Conservation (phyloP, 2,329 filamentous ascomycete species). For the Dothiorella sarmentorum region DNA sequence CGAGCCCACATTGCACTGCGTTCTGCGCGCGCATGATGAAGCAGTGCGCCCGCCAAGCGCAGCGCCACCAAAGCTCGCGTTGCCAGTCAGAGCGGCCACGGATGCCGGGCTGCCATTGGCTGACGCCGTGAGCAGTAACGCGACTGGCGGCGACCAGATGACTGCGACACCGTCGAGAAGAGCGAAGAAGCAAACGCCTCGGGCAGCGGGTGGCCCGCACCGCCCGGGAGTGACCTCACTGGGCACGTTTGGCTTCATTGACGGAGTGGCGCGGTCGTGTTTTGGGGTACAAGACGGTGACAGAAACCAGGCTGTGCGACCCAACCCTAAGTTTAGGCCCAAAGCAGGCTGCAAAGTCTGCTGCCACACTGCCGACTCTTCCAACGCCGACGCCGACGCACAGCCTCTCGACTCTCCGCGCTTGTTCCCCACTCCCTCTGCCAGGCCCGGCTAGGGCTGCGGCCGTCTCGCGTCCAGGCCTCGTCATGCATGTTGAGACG, state of each 20-base stretch:
- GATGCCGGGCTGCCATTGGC: neutral
- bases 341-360: neutral
- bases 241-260: neutral
- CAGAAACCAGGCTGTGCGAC: neutral
- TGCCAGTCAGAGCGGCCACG: neutral
- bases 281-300: slow-evolving; percentile 1
- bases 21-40: slow-evolving; percentile 12
- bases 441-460: slow-evolving; percentile 14
- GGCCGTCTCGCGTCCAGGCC: slow-evolving; percentile 11
- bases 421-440: neutral
- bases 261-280: slow-evolving; percentile 3
- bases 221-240: neutral
- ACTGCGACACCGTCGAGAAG: slow-evolving; percentile 12
- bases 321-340: neutral
- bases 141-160: slow-evolving; percentile 1
- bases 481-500: slow-evolving; percentile 1
- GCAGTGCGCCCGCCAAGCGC: neutral
- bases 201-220: slow-evolving; percentile 5
- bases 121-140: neutral
- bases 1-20: neutral
- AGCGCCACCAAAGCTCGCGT: neutral
- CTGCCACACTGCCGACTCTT: neutral
- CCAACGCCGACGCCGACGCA: neutral
- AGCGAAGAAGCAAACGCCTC: no score
- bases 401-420: slow-evolving; percentile 10